Percentiles rank a stretch among this genome's conserved stretches.
These are phyloP conservation scores for Quercus tomentella DNA, from an alignment of 331 rosid species.

Conservation along the genomic window DNA sequence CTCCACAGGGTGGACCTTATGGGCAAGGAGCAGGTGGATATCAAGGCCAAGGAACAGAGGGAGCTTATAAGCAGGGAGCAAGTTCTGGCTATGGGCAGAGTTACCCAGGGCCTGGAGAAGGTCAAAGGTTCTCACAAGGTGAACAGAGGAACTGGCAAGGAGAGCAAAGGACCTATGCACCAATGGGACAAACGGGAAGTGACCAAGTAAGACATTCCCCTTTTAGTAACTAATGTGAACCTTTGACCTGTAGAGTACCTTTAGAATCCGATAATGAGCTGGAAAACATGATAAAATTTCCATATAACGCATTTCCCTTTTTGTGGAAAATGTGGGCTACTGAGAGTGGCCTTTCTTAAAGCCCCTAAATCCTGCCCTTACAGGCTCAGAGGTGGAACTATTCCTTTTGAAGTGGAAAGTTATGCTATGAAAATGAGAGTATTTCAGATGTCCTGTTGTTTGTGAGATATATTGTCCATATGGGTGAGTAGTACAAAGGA, in stretches of 20 bases:
- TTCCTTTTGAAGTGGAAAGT: no score
- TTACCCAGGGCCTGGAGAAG: slow-evolving; percentile 23
- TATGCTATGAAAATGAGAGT: no score
- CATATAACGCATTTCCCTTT: no score
- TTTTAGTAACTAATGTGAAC: not conserved
- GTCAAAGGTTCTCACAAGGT: slow-evolving; percentile 20
- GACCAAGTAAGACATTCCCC: slow-evolving; percentile 28
- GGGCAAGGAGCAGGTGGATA: no score
- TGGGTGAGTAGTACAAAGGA: no score
- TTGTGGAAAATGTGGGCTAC: no score
- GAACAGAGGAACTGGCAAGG: slow-evolving; percentile 26
- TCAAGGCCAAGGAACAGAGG: no score
- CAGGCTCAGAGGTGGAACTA: no score
- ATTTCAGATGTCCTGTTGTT: no score
- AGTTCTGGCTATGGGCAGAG: slow-evolving; percentile 19
- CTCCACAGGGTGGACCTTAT: not conserved
- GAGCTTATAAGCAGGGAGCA: slow-evolving; percentile 15
- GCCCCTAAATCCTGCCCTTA: no score
- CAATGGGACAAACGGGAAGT: slow-evolving; percentile 27
- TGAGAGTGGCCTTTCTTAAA: not conserved
- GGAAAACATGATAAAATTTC: not conserved
- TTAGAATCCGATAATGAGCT: not conserved
- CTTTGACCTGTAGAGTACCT: not conserved
- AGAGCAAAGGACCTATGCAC: slow-evolving; percentile 20
- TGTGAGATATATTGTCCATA: no score